These are phyloP conservation scores for Trichoderma gamsii DNA, from an alignment of 495 filamentous ascomycete genomes.

Conservation along the genomic window DNA sequence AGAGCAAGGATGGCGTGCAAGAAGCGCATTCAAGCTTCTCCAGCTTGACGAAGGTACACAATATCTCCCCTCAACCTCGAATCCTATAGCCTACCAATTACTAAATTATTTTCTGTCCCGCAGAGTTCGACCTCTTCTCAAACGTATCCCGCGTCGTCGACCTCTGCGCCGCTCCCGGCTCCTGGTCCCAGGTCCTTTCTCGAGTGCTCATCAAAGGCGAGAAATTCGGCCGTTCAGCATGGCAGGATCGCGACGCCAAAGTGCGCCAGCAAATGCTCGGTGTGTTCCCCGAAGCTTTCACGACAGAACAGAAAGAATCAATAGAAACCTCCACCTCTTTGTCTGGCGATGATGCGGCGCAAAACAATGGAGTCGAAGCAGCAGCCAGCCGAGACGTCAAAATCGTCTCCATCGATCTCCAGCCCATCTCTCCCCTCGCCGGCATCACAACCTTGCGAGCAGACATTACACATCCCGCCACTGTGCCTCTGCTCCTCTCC, in stretches of 20 bases:
- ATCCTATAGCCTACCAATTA: not conserved
- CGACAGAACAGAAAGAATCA: slow-evolving; percentile 22
- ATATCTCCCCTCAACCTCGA: not conserved
- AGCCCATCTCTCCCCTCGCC: slow-evolving; percentile 88
- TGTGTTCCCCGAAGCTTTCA: slow-evolving; percentile 30
- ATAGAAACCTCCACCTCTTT: slow-evolving; percentile 18
- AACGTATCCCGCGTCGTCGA: slow-evolving; percentile 89
- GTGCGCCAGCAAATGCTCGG: slow-evolving; percentile 51
- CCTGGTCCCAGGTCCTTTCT: slow-evolving; percentile 94
- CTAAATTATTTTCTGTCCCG: not conserved
- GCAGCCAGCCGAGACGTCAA: slow-evolving; percentile 70
- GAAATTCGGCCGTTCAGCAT: slow-evolving; percentile 74
- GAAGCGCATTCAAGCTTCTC: slow-evolving; percentile 92
- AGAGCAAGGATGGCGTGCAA: slow-evolving; percentile 95
- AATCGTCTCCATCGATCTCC: slow-evolving; percentile 91
- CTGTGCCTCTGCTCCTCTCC: slow-evolving; percentile 76
- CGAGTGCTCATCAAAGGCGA: slow-evolving; percentile 88
- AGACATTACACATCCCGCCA: slow-evolving; percentile 95
- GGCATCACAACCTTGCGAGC: slow-evolving; percentile 88
- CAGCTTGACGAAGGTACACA: slow-evolving; percentile 73
- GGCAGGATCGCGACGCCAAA: slow-evolving; percentile 70
- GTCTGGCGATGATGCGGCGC: slow-evolving; percentile 16
- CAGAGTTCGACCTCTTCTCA: slow-evolving; percentile 87
- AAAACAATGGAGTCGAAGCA: not conserved
- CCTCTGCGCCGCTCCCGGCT: slow-evolving; percentile 90